Evolutionary conservation across 768 basidiomycete species (phyloP).

Genomic region (Nevesoporus exiguus): DNA sequence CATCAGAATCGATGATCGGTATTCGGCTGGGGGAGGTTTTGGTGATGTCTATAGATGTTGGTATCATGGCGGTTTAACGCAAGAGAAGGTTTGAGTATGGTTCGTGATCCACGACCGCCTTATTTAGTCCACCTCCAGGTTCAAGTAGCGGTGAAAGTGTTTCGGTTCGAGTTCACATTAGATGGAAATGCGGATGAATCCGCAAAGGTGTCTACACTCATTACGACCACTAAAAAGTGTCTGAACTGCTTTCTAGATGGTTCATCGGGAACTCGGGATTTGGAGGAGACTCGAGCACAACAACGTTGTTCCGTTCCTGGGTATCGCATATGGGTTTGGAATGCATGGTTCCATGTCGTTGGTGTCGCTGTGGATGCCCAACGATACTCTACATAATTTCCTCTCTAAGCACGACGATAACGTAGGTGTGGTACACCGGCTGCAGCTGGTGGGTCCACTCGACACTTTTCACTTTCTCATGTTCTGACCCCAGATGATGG

Average conservation of each 20-base stretch:
- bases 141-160: background rate
- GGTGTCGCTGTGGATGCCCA: background rate
- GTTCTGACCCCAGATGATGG: conserved; percentile 15
- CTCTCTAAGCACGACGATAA: background rate
- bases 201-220: background rate
- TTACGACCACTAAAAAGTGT: background rate
- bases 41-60: background rate
- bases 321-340: background rate
- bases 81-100: background rate
- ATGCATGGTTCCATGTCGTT: background rate
- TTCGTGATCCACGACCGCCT: no score
- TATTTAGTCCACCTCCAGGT: background rate
- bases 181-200: background rate
- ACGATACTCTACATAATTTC: background rate
- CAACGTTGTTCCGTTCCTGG: background rate
- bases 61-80: background rate
- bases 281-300: background rate
- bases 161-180: background rate
- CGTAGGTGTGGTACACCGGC: background rate
- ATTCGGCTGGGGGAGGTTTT: background rate
- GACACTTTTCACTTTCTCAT: background rate
- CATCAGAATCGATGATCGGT: background rate
- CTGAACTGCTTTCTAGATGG: background rate
- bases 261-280: background rate
- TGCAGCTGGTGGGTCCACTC: background rate